A percentile compares a stretch with the other conserved stretches of the same genome.
phyloP scores from a whole-genome alignment of 2,329 filamentous ascomycete genomes.

The Ophiobolus disseminans region DNA sequence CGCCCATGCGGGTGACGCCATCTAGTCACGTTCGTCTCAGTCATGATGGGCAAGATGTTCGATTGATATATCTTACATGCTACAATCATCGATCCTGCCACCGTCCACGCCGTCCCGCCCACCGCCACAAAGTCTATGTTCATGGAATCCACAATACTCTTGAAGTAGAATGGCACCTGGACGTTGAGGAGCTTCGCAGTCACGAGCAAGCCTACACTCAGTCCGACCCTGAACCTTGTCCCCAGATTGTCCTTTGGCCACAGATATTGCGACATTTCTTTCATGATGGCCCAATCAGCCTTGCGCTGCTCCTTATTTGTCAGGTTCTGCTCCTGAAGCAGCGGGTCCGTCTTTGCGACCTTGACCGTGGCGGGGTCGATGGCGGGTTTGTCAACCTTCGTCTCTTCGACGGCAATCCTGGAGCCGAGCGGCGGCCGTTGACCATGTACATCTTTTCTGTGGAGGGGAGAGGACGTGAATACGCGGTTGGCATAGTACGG shows the following conservation, averaged over 20 bases:
- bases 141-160: conserved; percentile 96
- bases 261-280: conserved; percentile 93
- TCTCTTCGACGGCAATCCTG: conserved; percentile 25
- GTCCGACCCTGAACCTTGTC: conserved; percentile 82
- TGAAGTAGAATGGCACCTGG: conserved; percentile 98
- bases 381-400: conserved; percentile 29
- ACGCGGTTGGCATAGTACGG: conserved; percentile 43
- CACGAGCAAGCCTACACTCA: conserved; percentile 83
- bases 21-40: conserved; percentile 56
- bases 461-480: conserved; percentile 53
- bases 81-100: conserved; percentile 91
- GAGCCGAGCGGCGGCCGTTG: conserved; percentile 36
- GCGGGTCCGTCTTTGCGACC: conserved; percentile 39
- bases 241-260: conserved; percentile 91
- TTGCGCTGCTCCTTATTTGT: conserved; percentile 88
- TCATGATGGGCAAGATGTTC: conserved; percentile 7
- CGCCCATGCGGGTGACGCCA: conserved; percentile 84
- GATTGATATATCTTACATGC: conserved; percentile 65
- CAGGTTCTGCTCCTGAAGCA: conserved; percentile 70
- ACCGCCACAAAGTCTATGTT: conserved; percentile 89
- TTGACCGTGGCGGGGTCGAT: conserved; percentile 24
- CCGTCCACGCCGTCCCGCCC: conserved; percentile 86
- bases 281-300: conserved; percentile 98
- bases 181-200: conserved; percentile 94
- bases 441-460: conserved; percentile 53